Base-by-base conservation (phyloP, 2,329 filamentous ascomycete species). In the Penicillium sp. region DNA sequence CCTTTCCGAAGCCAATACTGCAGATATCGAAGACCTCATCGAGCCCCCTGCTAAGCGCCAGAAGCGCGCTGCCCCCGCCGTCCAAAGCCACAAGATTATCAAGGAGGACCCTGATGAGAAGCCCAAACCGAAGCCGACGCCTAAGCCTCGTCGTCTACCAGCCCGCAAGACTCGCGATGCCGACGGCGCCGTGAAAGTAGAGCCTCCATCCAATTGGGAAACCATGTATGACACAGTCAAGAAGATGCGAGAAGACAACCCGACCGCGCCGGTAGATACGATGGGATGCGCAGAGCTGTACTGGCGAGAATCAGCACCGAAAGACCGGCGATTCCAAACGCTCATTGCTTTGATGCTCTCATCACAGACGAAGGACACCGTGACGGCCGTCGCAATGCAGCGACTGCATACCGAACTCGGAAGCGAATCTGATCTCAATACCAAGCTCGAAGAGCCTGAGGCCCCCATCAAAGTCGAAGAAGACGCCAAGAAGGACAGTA, bases 321-420 rank as follows among this genome's bases (percentile, higher is more conserved):
- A 78, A 50, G 83, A 88, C 67, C 85, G 86, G 69, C 83, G 92
- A 6, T 92, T 95, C 65, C 92, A 97, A 67, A 96, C 90, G 3
- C 83, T 97, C 29, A 81, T 96, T 38, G 85, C 92, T 13, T 79
- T 97, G 58, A 96, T 97, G 92, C 82, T 97, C 32, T 93, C 88
- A 34, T 91, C 88, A 46, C 92, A 97, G 77, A 97, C 92, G 9
- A 96, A 96, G 71, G 92, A 97, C 73, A 94, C 91, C 1, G 89
- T 93, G 53, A 96, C 89, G 22, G 89, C 91, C 0, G 88, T 85
- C 13, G 91, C 88, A 6, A 96, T 97, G 87, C 81, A 81, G 65
- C 83, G 85, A 21, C 79, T 97, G 56, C 88, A 95, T 74, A 85
- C 84, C 4, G 86, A 90, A 64, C 83, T 96, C 38, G 81, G 77